These are phyloP conservation scores for Pulveroboletus sp. DNA, from an alignment of 768 basidiomycete species.

Conservation along the genomic window DNA sequence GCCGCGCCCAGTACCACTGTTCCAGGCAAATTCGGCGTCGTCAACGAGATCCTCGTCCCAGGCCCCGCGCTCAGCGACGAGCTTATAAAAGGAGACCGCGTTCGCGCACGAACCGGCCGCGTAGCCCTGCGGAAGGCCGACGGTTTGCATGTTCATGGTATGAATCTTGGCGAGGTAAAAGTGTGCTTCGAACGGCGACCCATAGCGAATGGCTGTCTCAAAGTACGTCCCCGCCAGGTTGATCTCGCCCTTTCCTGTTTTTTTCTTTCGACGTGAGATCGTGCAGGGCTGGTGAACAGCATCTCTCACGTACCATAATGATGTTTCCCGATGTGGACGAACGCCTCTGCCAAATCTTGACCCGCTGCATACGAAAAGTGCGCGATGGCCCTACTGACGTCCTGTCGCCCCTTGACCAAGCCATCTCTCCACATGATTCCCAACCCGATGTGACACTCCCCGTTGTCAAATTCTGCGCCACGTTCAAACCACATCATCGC, in stretches of 20 bases:
- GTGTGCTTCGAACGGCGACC: constrained; percentile 92
- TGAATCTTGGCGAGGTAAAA: constrained; percentile 90
- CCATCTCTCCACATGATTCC: constrained; percentile 94
- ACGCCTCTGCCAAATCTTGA: constrained; percentile 88
- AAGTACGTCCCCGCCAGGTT: constrained; percentile 67
- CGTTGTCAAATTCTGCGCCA: constrained; percentile 74
- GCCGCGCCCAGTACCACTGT: constrained; percentile 61
- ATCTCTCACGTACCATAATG: constrained; percentile 48
- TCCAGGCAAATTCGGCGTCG: constrained; percentile 78
- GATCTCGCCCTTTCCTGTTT: constrained; percentile 64
- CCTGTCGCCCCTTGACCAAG: constrained; percentile 63
- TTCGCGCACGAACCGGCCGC: constrained; percentile 78
- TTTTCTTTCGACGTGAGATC: constrained; percentile 9
- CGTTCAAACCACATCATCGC: constrained; percentile 96
- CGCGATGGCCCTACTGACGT: constrained; percentile 56
- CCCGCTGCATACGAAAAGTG: constrained; percentile 79
- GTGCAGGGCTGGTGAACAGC: no score
- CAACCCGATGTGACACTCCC: constrained; percentile 84
- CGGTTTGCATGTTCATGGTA: constrained; percentile 46
- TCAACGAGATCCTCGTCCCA: constrained; percentile 77
- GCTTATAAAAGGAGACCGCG: constrained; percentile 90
- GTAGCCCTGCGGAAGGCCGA: constrained; percentile 42
- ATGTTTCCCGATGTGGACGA: constrained; percentile 85
- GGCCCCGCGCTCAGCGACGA: constrained; percentile 87
- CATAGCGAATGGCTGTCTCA: constrained; percentile 79